Conservation (phyloP, 495 filamentous ascomycete species). For the Aspergillus cristatus region DNA sequence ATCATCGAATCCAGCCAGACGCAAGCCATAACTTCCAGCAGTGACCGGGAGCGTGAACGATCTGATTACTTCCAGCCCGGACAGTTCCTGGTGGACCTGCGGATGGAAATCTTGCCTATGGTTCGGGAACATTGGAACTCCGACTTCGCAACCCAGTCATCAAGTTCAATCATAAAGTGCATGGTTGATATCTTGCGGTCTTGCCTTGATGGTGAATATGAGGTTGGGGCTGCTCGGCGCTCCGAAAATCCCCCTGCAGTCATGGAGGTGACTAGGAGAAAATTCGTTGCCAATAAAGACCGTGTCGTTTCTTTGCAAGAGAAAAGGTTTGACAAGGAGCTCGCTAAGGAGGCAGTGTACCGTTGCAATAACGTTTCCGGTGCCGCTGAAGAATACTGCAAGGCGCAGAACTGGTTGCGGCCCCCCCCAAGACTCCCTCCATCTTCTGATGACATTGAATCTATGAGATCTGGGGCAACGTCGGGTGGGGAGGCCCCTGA, state of each 20-base stretch:
- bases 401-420: constrained; percentile 38
- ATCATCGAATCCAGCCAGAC: constrained; percentile 66
- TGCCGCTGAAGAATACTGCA: constrained; percentile 66
- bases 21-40: constrained; percentile 49
- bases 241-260: constrained; percentile 42
- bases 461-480: constrained; percentile 18
- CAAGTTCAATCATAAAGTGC: constrained; percentile 64
- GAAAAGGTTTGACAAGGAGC: constrained; percentile 42
- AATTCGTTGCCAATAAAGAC: constrained; percentile 41
- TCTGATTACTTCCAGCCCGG: constrained; percentile 59
- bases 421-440: constrained; percentile 49
- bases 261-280: constrained; percentile 25
- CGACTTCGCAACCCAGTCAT: constrained; percentile 59
- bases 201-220: constrained; percentile 67
- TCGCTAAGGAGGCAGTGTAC: constrained; percentile 72
- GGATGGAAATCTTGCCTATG: constrained; percentile 72
- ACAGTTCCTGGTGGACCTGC: constrained; percentile 83
- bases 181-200: constrained; percentile 76
- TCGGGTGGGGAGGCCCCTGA: constrained; percentile 23
- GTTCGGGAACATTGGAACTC: constrained; percentile 74
- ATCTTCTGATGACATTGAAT: constrained; percentile 47
- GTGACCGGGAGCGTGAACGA: constrained; percentile 46
- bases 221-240: constrained; percentile 54
- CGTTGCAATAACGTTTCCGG: constrained; percentile 60
- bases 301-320: constrained; percentile 32